Evolutionary conservation across 1,139 yeast species (phyloP), one percentile per base, ranked within the genome.

Genomic region (Suhomyces terraborum): DNA sequence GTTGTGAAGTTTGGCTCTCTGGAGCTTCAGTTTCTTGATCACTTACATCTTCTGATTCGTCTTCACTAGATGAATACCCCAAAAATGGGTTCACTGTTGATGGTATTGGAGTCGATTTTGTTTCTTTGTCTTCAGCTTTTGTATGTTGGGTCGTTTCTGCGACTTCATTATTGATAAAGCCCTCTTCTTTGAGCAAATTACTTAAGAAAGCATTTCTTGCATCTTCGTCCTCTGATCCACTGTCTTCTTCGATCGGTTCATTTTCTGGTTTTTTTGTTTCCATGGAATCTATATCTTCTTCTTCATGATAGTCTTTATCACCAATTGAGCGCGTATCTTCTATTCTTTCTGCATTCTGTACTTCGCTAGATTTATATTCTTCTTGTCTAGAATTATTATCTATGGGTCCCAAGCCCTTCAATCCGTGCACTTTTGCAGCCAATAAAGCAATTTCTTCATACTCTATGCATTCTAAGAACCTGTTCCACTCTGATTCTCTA

Each of bases 401-500:
- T 25, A 27, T 10, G 14, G 24, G 8, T 8, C 37, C 46, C 26
- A 43, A 28, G 6, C 43, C 36, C 13, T 26, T 49, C 32, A 66
- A 45, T 2, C 75, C 75, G 32, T 60, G 53, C 13, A 61, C 56
- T 48, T 57, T 60, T 4, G 66, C 73, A 40, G 66, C 52, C 31
- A 69, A 48, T 3, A 66, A 24, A 9, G 56, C 61, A 23, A 70
- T 53, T 30, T 64, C 61, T 42, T 71, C 69, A 42, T 50, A 67
- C 40, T 67, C 54, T 2, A 64, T 60, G 26, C 55, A 42, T 13
- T 42, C 33, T 10, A 55, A 41, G 38, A 62, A 51, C 29, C 34
- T 43, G 13, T 53, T 54, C 45, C 54, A 40, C 28, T 55, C 54
- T 3, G 29, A 42, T n/a, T 40, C 49, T 4, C 49, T 49, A 39